A percentile compares a stretch with the other conserved stretches of the same genome.
Evolutionary conservation across 805 yeast genomes (phyloP).

Genomic region (Candida odintsovae): DNA sequence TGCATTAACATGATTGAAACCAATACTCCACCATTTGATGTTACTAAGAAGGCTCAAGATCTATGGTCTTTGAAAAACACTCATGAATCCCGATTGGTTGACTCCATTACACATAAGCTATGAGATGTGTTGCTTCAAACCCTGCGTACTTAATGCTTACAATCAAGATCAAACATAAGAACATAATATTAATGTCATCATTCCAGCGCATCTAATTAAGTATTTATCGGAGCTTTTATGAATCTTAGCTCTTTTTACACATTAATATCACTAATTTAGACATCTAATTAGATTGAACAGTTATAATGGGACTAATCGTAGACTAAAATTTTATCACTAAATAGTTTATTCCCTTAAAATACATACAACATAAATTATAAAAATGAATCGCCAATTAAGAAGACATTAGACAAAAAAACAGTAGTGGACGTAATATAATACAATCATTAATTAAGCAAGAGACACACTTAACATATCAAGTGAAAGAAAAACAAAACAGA

Average conservation of each 20-base stretch:
- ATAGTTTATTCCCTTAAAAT: background rate
- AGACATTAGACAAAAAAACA: background rate
- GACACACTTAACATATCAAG: background rate
- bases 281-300: background rate
- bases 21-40: conserved; percentile 7
- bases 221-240: background rate
- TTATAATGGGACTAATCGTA: background rate
- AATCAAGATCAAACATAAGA: too few relatives aligned
- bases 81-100: conserved; percentile 3
- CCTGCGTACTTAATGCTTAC: too few relatives aligned
- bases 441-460: background rate
- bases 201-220: background rate
- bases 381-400: background rate
- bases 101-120: background rate
- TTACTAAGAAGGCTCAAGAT: conserved; percentile 8
- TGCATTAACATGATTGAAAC: conserved; percentile 14
- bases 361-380: background rate
- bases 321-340: background rate
- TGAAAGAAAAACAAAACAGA: too few relatives aligned
- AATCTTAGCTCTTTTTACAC: background rate
- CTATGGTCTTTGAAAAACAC: conserved; percentile 22
- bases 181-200: background rate
- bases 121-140: background rate
- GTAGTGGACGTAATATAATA: background rate
- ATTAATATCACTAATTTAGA: background rate